Conservation (phyloP, 768 basidiomycete genomes). For the Rhizopogon vinicolor region DNA sequence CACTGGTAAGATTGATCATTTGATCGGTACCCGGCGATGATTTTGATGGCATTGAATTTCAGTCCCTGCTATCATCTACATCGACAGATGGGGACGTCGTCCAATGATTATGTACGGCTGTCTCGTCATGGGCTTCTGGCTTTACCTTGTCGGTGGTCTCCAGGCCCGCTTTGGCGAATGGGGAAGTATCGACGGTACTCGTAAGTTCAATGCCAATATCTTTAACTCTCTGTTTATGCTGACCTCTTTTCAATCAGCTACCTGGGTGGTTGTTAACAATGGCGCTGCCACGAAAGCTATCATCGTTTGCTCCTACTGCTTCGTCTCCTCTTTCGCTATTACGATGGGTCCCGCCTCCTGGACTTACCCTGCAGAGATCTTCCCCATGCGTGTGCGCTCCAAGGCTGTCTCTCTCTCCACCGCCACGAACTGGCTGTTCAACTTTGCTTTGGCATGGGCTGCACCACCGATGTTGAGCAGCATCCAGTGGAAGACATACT, state of each 20-base stretch:
- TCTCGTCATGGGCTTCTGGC: constrained; percentile 69
- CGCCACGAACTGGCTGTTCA: constrained; percentile 59
- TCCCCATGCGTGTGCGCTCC: constrained; percentile 63
- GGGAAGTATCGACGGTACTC: constrained; percentile 38
- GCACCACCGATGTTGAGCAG: constrained; percentile 64
- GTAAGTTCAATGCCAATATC: constrained; percentile 16
- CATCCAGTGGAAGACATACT: constrained; percentile 75
- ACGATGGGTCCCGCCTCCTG: constrained; percentile 77
- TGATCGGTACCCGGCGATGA: neutral
- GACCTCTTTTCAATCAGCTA: constrained; percentile 11
- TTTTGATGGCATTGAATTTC: neutral
- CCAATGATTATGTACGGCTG: constrained; percentile 69
- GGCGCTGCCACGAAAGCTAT: constrained; percentile 57
- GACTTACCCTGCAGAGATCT: constrained; percentile 72
- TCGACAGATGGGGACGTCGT: constrained; percentile 76
- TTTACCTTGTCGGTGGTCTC: constrained; percentile 73
- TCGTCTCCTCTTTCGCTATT: constrained; percentile 69
- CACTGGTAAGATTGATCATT: constrained; percentile 20
- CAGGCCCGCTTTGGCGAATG: constrained; percentile 65
- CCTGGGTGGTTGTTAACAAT: constrained; percentile 62
- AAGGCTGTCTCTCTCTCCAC: constrained; percentile 47
- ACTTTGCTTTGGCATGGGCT: constrained; percentile 70
- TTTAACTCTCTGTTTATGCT: neutral
- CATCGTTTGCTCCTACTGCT: constrained; percentile 76
- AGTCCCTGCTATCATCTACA: constrained; percentile 51